Evolutionary conservation across 1,284 basidiomycete genomes (phyloP).

Genomic region (Heliocybe sulcata): DNA sequence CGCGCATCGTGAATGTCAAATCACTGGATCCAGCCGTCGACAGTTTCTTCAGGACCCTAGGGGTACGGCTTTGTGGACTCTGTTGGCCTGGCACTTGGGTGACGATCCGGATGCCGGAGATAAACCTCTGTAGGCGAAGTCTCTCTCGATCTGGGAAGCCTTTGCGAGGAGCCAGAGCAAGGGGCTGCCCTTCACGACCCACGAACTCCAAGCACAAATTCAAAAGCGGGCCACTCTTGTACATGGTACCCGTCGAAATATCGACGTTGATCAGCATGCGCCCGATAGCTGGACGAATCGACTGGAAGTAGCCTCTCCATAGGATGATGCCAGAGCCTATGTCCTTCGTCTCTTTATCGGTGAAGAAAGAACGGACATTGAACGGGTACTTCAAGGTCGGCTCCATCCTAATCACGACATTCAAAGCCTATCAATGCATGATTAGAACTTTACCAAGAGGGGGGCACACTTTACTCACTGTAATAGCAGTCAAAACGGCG

Average conservation of each 20-base stretch:
- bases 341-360: slow-evolving; percentile 49
- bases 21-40: slow-evolving; percentile 40
- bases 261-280: slow-evolving; percentile 72
- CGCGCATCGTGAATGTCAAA: slow-evolving; percentile 45
- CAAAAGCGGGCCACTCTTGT: slow-evolving; percentile 44
- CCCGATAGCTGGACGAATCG: slow-evolving; percentile 60
- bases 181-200: slow-evolving; percentile 27
- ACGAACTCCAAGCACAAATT: slow-evolving; percentile 53
- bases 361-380: slow-evolving; percentile 74
- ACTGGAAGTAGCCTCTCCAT: slow-evolving; percentile 75
- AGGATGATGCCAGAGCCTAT: slow-evolving; percentile 63
- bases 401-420: slow-evolving; percentile 71
- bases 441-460: neutral
- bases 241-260: slow-evolving; percentile 73
- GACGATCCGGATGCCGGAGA: slow-evolving; percentile 47
- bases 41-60: slow-evolving; percentile 43
- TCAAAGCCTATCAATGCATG: slow-evolving; percentile 44
- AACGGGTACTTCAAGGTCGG: slow-evolving; percentile 64
- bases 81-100: slow-evolving; percentile 31
- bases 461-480: slow-evolving; percentile 21
- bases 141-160: slow-evolving; percentile 51
- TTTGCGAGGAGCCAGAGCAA: slow-evolving; percentile 32
- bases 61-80: slow-evolving; percentile 4
- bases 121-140: slow-evolving; percentile 51
- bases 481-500: slow-evolving; percentile 64